These are phyloP conservation scores for Gyromitra esculenta DNA, from an alignment of 2,329 filamentous ascomycete genomes.

Conservation along the genomic window DNA sequence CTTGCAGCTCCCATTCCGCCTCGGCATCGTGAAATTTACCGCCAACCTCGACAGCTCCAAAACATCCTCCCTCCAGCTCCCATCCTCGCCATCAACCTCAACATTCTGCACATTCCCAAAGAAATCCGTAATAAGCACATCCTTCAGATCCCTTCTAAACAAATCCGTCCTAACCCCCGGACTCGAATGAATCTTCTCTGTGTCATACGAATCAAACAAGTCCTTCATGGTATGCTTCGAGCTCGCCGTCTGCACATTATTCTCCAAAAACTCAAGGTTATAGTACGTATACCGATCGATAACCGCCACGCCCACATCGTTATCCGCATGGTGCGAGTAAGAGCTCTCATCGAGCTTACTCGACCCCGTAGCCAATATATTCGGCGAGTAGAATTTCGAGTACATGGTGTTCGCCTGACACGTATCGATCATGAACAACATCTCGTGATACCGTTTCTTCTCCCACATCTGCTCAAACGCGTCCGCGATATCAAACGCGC, in stretches of 20 bases:
- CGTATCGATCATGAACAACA: slow-evolving; percentile 99
- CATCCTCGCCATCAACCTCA: slow-evolving; percentile 77
- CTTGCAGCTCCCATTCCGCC: slow-evolving; percentile 56
- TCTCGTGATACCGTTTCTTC: slow-evolving; percentile 98
- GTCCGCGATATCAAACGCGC: slow-evolving; percentile 92
- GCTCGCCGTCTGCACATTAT: slow-evolving; percentile 82
- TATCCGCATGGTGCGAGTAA: slow-evolving; percentile 97
- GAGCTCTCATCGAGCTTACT: slow-evolving; percentile 95
- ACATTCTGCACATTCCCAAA: slow-evolving; percentile 98
- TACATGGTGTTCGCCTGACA: slow-evolving; percentile 99
- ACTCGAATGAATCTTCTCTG: slow-evolving; percentile 90
- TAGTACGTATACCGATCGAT: slow-evolving; percentile 99
- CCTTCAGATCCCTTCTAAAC: slow-evolving; percentile 71
- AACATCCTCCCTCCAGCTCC: slow-evolving; percentile 76
- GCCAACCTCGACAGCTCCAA: slow-evolving; percentile 73
- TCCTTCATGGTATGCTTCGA: slow-evolving; percentile 92
- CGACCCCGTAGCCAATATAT: slow-evolving; percentile 97
- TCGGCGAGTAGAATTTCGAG: slow-evolving; percentile 95
- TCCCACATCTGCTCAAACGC: slow-evolving; percentile 99
- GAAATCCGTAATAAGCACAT: slow-evolving; percentile 84
- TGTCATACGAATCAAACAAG: slow-evolving; percentile 95
- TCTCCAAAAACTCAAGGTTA: slow-evolving; percentile 95
- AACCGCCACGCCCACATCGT: slow-evolving; percentile 95
- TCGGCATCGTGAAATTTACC: slow-evolving; percentile 58
- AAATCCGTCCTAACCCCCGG: slow-evolving; percentile 94